Percentiles rank a stretch among this genome's conserved stretches.
These are phyloP conservation scores for Santalum album DNA, from an alignment of 164 flowering plant species.

Conservation along the genomic window DNA sequence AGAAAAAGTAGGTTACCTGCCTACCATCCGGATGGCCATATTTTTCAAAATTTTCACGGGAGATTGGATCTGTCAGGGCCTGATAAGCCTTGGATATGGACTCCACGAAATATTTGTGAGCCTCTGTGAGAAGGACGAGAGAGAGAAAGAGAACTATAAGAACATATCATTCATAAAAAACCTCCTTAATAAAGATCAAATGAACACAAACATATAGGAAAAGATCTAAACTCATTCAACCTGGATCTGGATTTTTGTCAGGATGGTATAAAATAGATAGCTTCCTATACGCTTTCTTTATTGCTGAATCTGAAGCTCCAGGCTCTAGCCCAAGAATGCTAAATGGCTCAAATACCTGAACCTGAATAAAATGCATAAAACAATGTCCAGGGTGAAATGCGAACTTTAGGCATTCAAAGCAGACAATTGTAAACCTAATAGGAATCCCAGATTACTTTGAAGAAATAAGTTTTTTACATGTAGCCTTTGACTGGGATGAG, in stretches of 20 bases:
- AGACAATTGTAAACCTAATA: background rate
- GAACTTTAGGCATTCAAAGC: background rate
- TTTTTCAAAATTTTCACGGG: constrained; percentile 94
- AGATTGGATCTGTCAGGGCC: constrained; percentile 87
- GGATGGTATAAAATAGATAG: background rate
- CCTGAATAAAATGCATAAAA: background rate
- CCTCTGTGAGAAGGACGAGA: constrained; percentile 45
- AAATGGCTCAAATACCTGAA: background rate
- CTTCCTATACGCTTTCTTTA: background rate
- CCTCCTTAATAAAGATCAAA: background rate
- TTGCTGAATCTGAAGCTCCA: background rate
- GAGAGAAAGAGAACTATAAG: background rate
- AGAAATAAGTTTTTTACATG: too few relatives aligned
- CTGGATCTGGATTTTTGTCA: constrained; percentile 1
- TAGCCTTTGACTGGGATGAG: too few relatives aligned
- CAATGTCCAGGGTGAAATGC: too few relatives aligned
- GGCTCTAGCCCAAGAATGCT: background rate
- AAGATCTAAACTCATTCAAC: background rate
- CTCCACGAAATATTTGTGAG: constrained; percentile 83
- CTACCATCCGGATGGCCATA: constrained; percentile 99
- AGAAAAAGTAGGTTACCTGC: constrained; percentile 42
- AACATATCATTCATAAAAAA: background rate
- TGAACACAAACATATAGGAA: background rate
- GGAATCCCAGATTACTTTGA: too few relatives aligned
- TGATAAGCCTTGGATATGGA: constrained; percentile 94